Percentiles rank a stretch among this genome's conserved stretches.
Evolutionary conservation across 306 rosid genomes (phyloP).

Genomic region (Begonia masoniana): DNA sequence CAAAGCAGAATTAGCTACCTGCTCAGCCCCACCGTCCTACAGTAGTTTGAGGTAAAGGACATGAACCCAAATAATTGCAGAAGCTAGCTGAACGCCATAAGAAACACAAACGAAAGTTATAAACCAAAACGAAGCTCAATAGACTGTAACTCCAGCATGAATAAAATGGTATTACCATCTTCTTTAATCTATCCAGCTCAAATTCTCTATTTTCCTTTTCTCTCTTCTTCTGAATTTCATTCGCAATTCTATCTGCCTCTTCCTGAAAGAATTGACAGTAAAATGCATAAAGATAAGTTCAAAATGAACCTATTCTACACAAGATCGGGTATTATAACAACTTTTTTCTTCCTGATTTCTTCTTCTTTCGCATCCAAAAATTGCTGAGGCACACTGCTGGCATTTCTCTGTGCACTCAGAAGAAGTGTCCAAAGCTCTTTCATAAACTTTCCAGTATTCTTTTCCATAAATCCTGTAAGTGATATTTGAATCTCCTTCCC

Average conservation of each 20-base stretch:
- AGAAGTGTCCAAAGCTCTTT: conserved; percentile 89
- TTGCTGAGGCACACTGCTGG: conserved; percentile 96
- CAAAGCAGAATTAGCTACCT: conserved; percentile 36
- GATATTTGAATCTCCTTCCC: conserved; percentile 88
- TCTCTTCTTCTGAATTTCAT: conserved; percentile 73
- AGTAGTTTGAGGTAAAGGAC: conserved; percentile 99
- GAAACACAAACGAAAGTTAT: conserved; percentile 81
- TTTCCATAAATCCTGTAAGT: conserved; percentile 97
- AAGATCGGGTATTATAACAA: conserved; percentile 11
- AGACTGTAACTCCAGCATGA: conserved; percentile 58
- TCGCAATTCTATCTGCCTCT: conserved; percentile 66
- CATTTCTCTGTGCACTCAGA: conserved; percentile 84
- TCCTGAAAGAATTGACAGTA: conserved; percentile 31
- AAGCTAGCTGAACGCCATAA: conserved; percentile 96
- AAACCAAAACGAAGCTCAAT: conserved; percentile 44
- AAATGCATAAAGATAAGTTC: neutral
- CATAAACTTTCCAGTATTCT: conserved; percentile 93
- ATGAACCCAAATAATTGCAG: conserved; percentile 99
- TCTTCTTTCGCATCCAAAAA: conserved; percentile 94
- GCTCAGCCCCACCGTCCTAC: conserved; percentile 92
- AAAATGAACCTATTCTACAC: neutral
- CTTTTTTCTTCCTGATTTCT: conserved; percentile 75
- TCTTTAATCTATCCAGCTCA: conserved; percentile 60
- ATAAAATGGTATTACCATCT: conserved; percentile 59
- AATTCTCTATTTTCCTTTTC: conserved; percentile 69